A percentile compares a stretch with the other conserved stretches of the same genome.
Evolutionary conservation across 169 alveolate genomes (phyloP).

Genomic region (Plasmodium fragile): DNA sequence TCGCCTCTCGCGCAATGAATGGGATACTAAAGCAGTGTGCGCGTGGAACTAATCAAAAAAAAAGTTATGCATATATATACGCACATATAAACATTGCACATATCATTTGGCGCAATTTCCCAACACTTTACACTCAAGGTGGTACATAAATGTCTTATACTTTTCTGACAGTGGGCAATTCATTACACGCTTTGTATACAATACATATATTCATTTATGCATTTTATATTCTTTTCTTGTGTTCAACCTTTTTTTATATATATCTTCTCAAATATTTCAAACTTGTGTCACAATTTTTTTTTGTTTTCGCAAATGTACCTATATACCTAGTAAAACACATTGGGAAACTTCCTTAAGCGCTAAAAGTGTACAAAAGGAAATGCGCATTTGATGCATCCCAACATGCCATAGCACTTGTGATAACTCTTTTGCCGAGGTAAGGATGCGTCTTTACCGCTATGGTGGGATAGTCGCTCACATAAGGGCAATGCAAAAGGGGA

Average conservation of each 20-base stretch:
- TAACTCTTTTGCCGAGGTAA: background rate
- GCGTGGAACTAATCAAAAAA: background rate
- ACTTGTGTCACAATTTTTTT: background rate
- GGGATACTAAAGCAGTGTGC: background rate
- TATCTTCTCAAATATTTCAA: background rate
- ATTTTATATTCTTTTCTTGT: background rate
- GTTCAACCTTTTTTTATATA: background rate
- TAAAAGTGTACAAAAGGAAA: background rate
- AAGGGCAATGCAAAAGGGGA: background rate
- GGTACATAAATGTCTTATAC: background rate
- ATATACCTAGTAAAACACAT: background rate
- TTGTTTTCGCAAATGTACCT: background rate
- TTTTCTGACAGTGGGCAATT: background rate
- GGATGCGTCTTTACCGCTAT: background rate
- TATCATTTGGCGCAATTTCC: background rate
- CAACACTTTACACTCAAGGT: background rate
- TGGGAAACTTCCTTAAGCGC: background rate
- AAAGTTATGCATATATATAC: background rate
- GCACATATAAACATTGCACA: conserved; percentile 3
- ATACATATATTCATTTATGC: background rate
- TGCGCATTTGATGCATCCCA: background rate
- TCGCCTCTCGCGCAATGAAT: background rate
- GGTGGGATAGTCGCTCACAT: background rate
- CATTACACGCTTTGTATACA: background rate
- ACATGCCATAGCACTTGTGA: background rate